Evolutionary conservation across 2,329 filamentous ascomycete species (phyloP), one percentile per base, ranked within the genome.

Genomic region (Colletotrichum orchidophilum): DNA sequence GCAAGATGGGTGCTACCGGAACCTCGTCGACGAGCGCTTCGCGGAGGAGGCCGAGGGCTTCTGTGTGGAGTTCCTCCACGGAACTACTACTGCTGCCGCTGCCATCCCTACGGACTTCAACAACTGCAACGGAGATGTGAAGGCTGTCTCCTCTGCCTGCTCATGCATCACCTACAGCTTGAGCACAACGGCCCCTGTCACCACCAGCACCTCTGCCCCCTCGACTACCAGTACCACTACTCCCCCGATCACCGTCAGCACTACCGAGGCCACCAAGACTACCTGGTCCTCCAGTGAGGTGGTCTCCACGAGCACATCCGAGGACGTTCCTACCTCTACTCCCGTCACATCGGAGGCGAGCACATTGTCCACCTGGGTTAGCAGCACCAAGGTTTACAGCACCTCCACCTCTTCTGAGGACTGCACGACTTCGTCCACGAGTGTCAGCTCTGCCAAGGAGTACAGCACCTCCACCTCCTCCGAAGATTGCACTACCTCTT

Each of bases 1-100:
- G 57, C 42, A 64, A 21, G 76, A 80, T 67, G 79, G 80, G 76
- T 82, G 80, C 77, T 82, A 81, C 74, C 76, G 77, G 72, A 79
- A 82, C 73, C 63, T 82, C 62, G 75, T 78, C 66, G 78, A 82
- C 71, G 12, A 73, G 1, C 78, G 79, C 63, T 80, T 80, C 72
- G 74, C 75, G 52, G 74, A 72, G 15, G 67, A 76, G 49, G 78
- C 77, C 52, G 74, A 75, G 50, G 61, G 31, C 5, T 82, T 81
- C 74, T 83, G 82, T 74, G 63, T 77, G 13, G 74, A 75, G 2
- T 81, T 77, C 71, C 77, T 83, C 57, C 59, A 76, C 24, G 75
- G 74, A 29, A 77, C 75, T 62, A 79, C 74, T 27, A 80, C 77
- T 27, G 75, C 75, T 53, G 54, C 75, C 33, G 58, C 71, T 2